Percentiles rank a stretch among this genome's conserved stretches.
phyloP scores from a whole-genome alignment of 176 grass and related monocot genomes.

The Metroxylon sagu region DNA sequence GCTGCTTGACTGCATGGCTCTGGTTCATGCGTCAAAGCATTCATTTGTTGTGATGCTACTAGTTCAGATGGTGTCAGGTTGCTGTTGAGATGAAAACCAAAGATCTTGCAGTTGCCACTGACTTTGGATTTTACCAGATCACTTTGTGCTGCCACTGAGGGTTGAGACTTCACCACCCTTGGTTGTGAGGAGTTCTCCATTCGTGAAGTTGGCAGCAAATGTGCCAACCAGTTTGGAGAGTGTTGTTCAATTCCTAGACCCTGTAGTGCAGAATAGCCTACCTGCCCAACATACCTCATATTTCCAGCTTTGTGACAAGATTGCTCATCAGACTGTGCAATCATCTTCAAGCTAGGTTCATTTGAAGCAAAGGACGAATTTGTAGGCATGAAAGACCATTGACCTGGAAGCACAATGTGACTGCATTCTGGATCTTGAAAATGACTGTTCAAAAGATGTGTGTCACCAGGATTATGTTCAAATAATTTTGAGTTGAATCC shows the following conservation, averaged over 20 bases:
- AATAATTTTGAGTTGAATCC: constrained; percentile 27
- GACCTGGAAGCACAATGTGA: constrained; percentile 26
- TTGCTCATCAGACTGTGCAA: constrained; percentile 25
- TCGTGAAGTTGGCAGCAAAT: constrained; percentile 21
- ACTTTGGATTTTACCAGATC: constrained; percentile 39
- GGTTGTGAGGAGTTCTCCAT: constrained; percentile 23
- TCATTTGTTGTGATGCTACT: constrained; percentile 25
- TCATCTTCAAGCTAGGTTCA: constrained; percentile 28
- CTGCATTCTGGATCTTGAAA: constrained; percentile 50
- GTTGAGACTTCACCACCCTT: constrained; percentile 39
- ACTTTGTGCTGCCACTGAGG: constrained; percentile 31
- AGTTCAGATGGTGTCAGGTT: constrained; percentile 24
- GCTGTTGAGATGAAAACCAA: constrained; percentile 57
- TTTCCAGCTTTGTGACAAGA: constrained; percentile 30
- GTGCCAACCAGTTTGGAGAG: constrained; percentile 39
- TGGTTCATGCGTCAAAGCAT: constrained; percentile 18
- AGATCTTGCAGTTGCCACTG: constrained; percentile 46
- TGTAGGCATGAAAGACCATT: constrained; percentile 46
- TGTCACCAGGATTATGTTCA: constrained; percentile 35
- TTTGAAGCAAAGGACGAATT: constrained; percentile 29
- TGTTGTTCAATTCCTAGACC: constrained; percentile 27
- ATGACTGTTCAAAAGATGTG: constrained; percentile 28
- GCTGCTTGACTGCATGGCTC: constrained; percentile 5
- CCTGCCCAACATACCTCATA: constrained; percentile 28
- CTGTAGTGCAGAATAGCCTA: constrained; percentile 18